Conservation (phyloP, 192 early-diverging fungal species). For the Podochytrium sp. region DNA sequence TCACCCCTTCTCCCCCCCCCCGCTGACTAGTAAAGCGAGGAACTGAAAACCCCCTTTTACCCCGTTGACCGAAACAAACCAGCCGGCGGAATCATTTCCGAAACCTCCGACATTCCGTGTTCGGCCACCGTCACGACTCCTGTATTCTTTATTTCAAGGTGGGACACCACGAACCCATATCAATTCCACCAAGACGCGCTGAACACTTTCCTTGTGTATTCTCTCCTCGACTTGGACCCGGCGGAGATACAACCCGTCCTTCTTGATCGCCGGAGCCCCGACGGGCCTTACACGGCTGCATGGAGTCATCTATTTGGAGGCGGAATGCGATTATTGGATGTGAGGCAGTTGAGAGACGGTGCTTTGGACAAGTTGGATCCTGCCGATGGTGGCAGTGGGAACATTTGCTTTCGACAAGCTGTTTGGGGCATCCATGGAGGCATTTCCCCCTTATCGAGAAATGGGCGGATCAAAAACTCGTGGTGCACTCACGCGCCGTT, state of each 20-base stretch:
- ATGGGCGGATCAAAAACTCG: background rate
- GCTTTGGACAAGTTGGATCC: background rate
- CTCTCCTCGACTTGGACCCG: conserved; percentile 13
- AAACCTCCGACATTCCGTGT: conserved; percentile 26
- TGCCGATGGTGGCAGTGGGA: background rate
- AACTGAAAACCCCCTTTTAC: background rate
- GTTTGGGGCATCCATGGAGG: conserved; percentile 38
- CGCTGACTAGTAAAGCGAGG: background rate
- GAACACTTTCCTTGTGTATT: conserved; percentile 36
- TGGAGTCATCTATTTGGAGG: conserved; percentile 28
- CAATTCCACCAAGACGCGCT: conserved; percentile 38
- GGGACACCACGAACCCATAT: conserved; percentile 41
- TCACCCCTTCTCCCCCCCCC: background rate
- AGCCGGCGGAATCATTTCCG: background rate
- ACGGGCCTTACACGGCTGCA: conserved; percentile 27
- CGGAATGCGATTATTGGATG: conserved; percentile 13
- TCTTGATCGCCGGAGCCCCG: conserved; percentile 25
- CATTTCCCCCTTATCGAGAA: conserved; percentile 15
- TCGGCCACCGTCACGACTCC: too few species aligned
- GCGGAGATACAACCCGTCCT: conserved; percentile 22
- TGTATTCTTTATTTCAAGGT: conserved; percentile 24
- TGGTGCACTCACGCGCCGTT: conserved; percentile 9
- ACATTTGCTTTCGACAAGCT: conserved; percentile 13
- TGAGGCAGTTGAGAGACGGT: background rate
- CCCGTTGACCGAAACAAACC: too few species aligned